Evolutionary conservation across 139 green algal genomes (phyloP).

Genomic region (Tetradesmus lagerheimii): DNA sequence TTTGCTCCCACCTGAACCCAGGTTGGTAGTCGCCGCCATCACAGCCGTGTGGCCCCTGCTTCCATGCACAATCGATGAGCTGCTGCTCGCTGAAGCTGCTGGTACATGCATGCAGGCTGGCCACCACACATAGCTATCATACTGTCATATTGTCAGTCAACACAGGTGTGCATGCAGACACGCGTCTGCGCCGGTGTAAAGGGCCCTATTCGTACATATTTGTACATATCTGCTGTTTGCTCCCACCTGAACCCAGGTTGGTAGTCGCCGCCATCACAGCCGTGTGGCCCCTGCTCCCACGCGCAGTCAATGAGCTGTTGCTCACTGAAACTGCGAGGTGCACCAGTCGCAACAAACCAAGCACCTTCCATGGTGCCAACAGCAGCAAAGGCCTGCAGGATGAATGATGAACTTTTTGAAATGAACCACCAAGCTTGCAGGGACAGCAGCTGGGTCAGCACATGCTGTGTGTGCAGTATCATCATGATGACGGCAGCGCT

Average conservation of each 20-base stretch:
- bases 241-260: constrained; percentile 2
- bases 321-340: constrained; percentile 11
- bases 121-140: too few relatives aligned
- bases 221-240: too few relatives aligned
- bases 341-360: constrained; percentile 21
- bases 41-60: constrained; percentile 30
- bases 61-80: constrained; percentile 51
- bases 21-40: constrained; percentile 26
- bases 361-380: constrained; percentile 28
- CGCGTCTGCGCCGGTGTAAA: too few relatives aligned
- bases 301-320: constrained; percentile 52
- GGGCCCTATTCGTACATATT: too few relatives aligned
- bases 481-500: too few relatives aligned
- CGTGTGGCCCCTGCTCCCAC: constrained; percentile 28
- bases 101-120: too few relatives aligned
- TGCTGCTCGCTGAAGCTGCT: constrained; percentile 39
- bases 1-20: neutral
- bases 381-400: constrained; percentile 30
- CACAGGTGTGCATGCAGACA: too few relatives aligned
- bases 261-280: constrained; percentile 39
- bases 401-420: too few relatives aligned
- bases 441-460: too few relatives aligned
- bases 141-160: too few relatives aligned
- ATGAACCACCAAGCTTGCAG: too few relatives aligned
- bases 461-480: too few relatives aligned